These are phyloP conservation scores for Pythium catenulatum DNA, from an alignment of 352 stramenopile genomes.

Conservation along the genomic window DNA sequence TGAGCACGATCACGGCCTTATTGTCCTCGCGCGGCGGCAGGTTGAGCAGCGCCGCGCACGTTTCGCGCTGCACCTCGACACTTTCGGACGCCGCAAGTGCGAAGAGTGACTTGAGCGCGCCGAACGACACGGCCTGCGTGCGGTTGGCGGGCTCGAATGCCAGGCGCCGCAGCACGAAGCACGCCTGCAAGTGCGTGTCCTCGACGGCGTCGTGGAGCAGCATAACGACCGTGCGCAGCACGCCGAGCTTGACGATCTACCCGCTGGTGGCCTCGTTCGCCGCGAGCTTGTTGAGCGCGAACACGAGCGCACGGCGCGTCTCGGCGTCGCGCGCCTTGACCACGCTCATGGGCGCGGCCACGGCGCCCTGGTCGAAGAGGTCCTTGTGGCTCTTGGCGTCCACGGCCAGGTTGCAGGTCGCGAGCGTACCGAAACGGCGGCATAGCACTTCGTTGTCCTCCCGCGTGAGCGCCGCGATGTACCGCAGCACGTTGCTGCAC, in stretches of 20 bases:
- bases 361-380: conserved; percentile 95
- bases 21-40: conserved; percentile 95
- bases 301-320: conserved; percentile 95
- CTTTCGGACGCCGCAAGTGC: conserved; percentile 90
- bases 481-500: conserved; percentile 89
- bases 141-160: conserved; percentile 94
- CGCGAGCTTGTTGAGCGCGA: conserved; percentile 97
- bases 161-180: conserved; percentile 95
- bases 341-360: conserved; percentile 94
- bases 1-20: conserved; percentile 95
- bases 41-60: conserved; percentile 95
- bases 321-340: conserved; percentile 92
- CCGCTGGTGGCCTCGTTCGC: conserved; percentile 94
- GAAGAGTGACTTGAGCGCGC: conserved; percentile 94
- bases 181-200: conserved; percentile 96
- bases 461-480: conserved; percentile 92
- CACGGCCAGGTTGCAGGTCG: conserved; percentile 95
- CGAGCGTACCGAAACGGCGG: conserved; percentile 94
- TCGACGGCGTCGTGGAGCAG: conserved; percentile 94
- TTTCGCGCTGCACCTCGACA: conserved; percentile 95
- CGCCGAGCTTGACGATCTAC: conserved; percentile 91
- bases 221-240: conserved; percentile 90
- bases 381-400: conserved; percentile 93
- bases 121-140: conserved; percentile 95
- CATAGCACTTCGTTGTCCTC: conserved; percentile 89